Base-by-base conservation (phyloP, 208 protist genomes). In the Tritrichomonas foetus region DNA sequence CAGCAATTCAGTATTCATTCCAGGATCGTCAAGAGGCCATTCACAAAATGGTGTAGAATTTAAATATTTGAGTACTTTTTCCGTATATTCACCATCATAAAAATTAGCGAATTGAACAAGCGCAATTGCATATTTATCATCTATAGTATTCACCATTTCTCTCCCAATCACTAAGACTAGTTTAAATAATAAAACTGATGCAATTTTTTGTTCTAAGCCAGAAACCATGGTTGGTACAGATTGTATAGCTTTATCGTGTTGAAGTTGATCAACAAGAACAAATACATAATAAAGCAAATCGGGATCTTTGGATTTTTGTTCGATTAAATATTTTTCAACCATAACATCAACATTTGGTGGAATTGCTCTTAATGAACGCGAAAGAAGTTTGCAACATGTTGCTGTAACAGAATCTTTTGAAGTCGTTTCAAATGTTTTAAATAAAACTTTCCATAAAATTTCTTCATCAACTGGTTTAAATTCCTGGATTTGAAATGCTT, bases 331-430 rank as follows among this genome's bases (percentile, higher is more conserved):
- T n/a, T 89, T 53, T 57, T 89, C 78, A 3, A 89, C 25, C 16
- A 89, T 61, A 55, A 89, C 47, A 57, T 89, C 47, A 47, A 89
- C 78, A 57, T 53, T 49, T 5, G 47, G 27, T n/a, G 78, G 78
- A 57, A 89, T 44, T 27, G 16, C 27, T 14, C 57, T 33, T 5
- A 14, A 20, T 27, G 41, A 61, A 22, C 44, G 33, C 5, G 78
- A 39, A n/a, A 89, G 57, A 14, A 89, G 20, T 39, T 89, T 53
- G 9, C 44, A 44, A 50, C 78, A 89, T 3, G 78, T 25, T 55
- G 78, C 47, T 8, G 47, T 33, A 89, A 89, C 78, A 39, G 44
- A 44, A 89, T 89, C 78, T 50, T 89, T 89, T 39, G 78, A 89
- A 39, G 78, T 57, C 33, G 47, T 49, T 16, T 89, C 57, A 47